phyloP scores from a whole-genome alignment of 163 green algal genomes.

The Chlamydomonas reinhardtii region DNA sequence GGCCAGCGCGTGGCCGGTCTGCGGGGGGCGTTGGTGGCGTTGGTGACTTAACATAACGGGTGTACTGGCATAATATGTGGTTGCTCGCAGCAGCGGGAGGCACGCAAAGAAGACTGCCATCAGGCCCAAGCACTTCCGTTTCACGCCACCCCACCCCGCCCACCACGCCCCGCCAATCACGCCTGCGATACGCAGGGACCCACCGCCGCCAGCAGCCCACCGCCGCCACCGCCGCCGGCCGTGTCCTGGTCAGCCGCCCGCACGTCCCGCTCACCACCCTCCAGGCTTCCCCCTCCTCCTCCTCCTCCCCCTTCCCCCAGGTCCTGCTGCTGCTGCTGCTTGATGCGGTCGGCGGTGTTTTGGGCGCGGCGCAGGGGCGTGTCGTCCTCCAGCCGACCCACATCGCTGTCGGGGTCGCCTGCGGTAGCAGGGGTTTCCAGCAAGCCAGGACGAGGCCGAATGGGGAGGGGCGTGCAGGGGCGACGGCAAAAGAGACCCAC shows the following conservation, averaged over 20 bases:
- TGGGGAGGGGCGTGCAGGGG: background rate
- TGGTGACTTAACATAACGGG: no score
- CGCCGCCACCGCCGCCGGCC: background rate
- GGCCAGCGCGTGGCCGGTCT: conserved; percentile 16
- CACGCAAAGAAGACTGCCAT: no score
- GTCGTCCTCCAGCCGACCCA: conserved; percentile 24
- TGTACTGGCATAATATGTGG: no score
- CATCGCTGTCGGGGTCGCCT: conserved; percentile 36
- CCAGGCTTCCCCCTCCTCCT: background rate
- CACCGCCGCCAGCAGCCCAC: conserved; percentile 3
- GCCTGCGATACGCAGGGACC: background rate
- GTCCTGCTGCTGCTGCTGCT: background rate
- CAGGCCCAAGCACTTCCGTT: no score
- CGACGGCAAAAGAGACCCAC: background rate
- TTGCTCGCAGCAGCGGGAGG: no score
- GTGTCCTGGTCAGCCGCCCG: background rate
- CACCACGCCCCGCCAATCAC: no score
- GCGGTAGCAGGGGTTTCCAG: background rate
- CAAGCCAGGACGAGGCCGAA: no score
- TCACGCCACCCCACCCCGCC: no score
- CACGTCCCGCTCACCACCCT: background rate
- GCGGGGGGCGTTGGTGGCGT: no score
- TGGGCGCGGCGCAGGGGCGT: background rate
- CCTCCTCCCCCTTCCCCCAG: no score
- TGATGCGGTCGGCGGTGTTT: background rate